These are phyloP conservation scores for Novakomyces olei DNA, from an alignment of 805 yeast genomes.

Conservation along the genomic window DNA sequence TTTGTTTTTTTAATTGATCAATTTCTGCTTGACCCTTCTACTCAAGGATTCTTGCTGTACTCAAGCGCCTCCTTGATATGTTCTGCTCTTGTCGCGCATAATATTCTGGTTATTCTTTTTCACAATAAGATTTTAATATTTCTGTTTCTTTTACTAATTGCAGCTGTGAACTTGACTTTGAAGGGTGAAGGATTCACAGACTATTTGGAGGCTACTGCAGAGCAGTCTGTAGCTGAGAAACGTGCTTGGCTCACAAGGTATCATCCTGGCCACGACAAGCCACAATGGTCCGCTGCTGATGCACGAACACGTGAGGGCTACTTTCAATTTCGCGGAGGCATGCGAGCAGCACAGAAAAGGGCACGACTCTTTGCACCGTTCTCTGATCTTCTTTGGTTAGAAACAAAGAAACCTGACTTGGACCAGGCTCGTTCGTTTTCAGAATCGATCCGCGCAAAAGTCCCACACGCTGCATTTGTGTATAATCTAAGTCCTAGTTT, in stretches of 20 bases:
- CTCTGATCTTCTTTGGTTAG: slow-evolving; percentile 39
- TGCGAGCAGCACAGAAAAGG: slow-evolving; percentile 33
- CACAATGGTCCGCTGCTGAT: slow-evolving; percentile 42
- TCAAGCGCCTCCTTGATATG: no score
- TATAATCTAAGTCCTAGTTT: slow-evolving; percentile 40
- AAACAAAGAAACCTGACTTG: slow-evolving; percentile 36
- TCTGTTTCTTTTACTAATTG: no score
- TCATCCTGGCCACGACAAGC: slow-evolving; percentile 17
- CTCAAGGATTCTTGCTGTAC: no score
- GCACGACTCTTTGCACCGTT: slow-evolving; percentile 34
- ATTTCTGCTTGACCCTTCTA: no score
- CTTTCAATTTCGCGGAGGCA: slow-evolving; percentile 27
- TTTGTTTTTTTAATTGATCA: no score
- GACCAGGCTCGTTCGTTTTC: slow-evolving; percentile 29
- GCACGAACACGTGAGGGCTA: slow-evolving; percentile 39
- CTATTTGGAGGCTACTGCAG: slow-evolving; percentile 13
- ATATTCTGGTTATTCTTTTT: no score
- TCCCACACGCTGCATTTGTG: slow-evolving; percentile 19
- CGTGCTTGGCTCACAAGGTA: slow-evolving; percentile 12
- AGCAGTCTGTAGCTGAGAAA: slow-evolving; percentile 10
- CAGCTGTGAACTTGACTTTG: no score
- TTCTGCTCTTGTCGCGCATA: no score
- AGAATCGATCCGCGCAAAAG: slow-evolving; percentile 21
- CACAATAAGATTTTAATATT: no score
- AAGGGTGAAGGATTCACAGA: slow-evolving; percentile 14